Evolutionary conservation across 768 basidiomycete genomes (phyloP).

Genomic region (Russula emetica): DNA sequence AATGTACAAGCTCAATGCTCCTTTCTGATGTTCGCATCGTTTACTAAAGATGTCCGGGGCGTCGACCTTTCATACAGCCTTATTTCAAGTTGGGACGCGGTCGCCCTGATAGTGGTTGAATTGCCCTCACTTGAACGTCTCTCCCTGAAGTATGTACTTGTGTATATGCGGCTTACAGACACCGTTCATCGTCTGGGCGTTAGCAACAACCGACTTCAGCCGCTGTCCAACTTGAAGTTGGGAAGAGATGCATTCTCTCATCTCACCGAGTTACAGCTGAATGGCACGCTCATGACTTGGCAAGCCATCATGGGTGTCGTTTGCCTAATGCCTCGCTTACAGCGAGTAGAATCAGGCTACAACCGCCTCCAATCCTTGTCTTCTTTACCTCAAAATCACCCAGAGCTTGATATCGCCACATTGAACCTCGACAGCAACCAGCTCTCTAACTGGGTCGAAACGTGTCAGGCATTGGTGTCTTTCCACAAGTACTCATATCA

Average conservation of each 20-base stretch:
- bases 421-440: conserved; percentile 72
- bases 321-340: conserved; percentile 50
- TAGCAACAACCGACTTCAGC: conserved; percentile 53
- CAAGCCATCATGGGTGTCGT: conserved; percentile 52
- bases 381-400: not conserved
- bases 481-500: conserved; percentile 14
- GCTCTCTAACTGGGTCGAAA: conserved; percentile 52
- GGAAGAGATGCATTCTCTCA: conserved; percentile 44
- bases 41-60: conserved; percentile 36
- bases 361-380: conserved; percentile 49
- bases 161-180: conserved; percentile 19
- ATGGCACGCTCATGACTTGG: conserved; percentile 71
- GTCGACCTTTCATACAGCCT: conserved; percentile 80
- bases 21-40: conserved; percentile 21
- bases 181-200: conserved; percentile 26
- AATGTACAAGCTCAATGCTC: conserved; percentile 12
- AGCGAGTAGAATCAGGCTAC: conserved; percentile 63
- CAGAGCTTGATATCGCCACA: conserved; percentile 36
- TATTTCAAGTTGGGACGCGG: conserved; percentile 61
- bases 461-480: conserved; percentile 37
- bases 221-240: conserved; percentile 34
- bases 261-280: conserved; percentile 67
- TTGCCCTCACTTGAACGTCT: conserved; percentile 61
- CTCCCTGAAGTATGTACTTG: conserved; percentile 65
- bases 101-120: conserved; percentile 59